phyloP scores from a whole-genome alignment of 2,329 filamentous ascomycete species.

The Trichoderma sp. region DNA sequence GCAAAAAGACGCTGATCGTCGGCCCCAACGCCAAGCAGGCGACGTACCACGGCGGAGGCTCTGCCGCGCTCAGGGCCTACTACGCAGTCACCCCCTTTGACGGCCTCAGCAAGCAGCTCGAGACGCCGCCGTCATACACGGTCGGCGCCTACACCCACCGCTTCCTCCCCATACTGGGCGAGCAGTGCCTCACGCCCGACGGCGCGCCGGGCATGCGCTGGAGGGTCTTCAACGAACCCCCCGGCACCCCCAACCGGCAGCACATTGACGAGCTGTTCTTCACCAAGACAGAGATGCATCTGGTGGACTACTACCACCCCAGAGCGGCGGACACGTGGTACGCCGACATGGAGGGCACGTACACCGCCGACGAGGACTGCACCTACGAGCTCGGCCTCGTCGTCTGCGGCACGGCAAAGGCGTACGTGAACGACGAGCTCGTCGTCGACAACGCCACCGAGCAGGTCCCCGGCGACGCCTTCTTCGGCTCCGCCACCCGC shows the following conservation, averaged over 20 bases:
- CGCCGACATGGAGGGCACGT: conserved; percentile 61
- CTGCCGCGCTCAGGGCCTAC: conserved; percentile 62
- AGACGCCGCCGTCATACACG: conserved; percentile 51
- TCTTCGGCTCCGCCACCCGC: conserved; percentile 65
- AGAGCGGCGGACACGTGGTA: conserved; percentile 60
- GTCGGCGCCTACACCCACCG: conserved; percentile 68
- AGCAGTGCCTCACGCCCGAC: conserved; percentile 52
- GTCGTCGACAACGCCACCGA: conserved; percentile 68
- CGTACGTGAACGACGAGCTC: conserved; percentile 63
- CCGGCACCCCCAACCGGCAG: conserved; percentile 50
- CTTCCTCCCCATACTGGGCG: conserved; percentile 61
- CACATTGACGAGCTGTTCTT: conserved; percentile 55
- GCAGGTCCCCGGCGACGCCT: conserved; percentile 63
- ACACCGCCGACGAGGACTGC: conserved; percentile 62
- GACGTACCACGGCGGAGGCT: conserved; percentile 66
- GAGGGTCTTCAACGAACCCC: conserved; percentile 63
- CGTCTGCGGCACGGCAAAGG: conserved; percentile 66
- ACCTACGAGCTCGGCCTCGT: conserved; percentile 67
- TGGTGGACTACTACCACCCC: conserved; percentile 56
- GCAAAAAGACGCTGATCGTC: conserved; percentile 61
- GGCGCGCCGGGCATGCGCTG: conserved; percentile 61
- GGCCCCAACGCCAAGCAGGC: conserved; percentile 61
- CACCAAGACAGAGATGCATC: conserved; percentile 52
- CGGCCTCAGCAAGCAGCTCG: conserved; percentile 62
- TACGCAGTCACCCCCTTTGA: conserved; percentile 73